Conservation (phyloP, 257 asterid genomes). For the Cruciata laevipes region DNA sequence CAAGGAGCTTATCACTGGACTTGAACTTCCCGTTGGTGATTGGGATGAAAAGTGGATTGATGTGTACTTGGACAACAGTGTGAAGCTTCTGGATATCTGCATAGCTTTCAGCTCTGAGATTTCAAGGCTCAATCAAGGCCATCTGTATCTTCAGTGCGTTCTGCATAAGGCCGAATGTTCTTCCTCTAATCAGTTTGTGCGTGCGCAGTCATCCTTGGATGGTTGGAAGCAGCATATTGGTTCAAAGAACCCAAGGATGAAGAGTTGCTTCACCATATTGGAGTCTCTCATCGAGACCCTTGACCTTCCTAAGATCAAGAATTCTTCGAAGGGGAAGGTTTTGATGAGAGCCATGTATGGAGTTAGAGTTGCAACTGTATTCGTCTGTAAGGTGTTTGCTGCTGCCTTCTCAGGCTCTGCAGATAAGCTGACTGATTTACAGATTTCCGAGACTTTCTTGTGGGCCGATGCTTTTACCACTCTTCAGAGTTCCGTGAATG, state of each 20-base stretch:
- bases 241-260: slow-evolving; percentile 55
- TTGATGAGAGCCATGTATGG: slow-evolving; percentile 87
- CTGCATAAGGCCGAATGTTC: slow-evolving; percentile 37
- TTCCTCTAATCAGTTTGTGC: slow-evolving; percentile 40
- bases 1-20: slow-evolving; percentile 55
- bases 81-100: slow-evolving; percentile 71
- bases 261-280: slow-evolving; percentile 53
- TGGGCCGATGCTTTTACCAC: slow-evolving; percentile 62
- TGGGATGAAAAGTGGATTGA: slow-evolving; percentile 94
- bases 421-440: slow-evolving; percentile 48
- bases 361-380: slow-evolving; percentile 54
- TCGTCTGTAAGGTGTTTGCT: slow-evolving; percentile 58
- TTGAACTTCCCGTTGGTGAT: slow-evolving; percentile 63
- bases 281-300: slow-evolving; percentile 51
- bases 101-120: slow-evolving; percentile 73
- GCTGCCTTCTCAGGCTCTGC: slow-evolving; percentile 67
- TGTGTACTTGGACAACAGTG: slow-evolving; percentile 67
- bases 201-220: slow-evolving; percentile 56
- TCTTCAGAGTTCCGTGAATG: slow-evolving; percentile 45
- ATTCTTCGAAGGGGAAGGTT: slow-evolving; percentile 72
- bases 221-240: slow-evolving; percentile 64
- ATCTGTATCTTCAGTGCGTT: slow-evolving; percentile 57
- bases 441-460: slow-evolving; percentile 32
- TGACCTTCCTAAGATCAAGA: slow-evolving; percentile 73
- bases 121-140: slow-evolving; percentile 66